Base-by-base conservation (phyloP, 2,329 filamentous ascomycete species). In the Orbilia javanica region DNA sequence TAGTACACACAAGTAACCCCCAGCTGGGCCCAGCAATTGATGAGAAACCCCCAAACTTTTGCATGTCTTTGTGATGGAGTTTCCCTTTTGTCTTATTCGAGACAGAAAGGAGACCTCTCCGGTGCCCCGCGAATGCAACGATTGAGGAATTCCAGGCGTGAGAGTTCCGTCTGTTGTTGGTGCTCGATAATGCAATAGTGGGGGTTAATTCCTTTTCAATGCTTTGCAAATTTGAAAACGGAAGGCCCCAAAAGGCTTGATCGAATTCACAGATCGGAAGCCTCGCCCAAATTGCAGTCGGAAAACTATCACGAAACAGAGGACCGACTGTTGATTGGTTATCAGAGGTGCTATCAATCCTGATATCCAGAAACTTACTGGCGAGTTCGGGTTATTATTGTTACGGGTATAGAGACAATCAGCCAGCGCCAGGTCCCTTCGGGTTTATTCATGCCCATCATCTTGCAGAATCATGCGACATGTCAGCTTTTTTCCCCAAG, bases 381-480 rank as follows among this genome's bases (percentile, higher is more conserved):
- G n/a, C 2, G 34, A 11, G 34, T 60, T 60, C 34, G 55, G 55
- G 55, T 20, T 39, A 42, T 60, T 60, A 36, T 57, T 36, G 25
- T 52, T 31, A 50, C 18, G 4, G 42, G 18, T 20, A 44, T 44
- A 20, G 31, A 57, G 4, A 60, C 20, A n/a, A n/a, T 48, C 39
- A 31, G 42, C 27, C 57, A 63, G 11, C 18, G 60, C 42, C 60
- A 48, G 60, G 60, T 64, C 60, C 60, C 52, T 50, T 66, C 62
- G 62, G 62, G 62, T 39, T 73, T 60, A 65, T 73, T 66, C 69
- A 73, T 73, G 69, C 69, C 18, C 69, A 73, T 66, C 69, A 73
- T 73, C 69, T 73, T 73, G 69, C 69, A 73, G 60, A 66, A 50
- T 73, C 50, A 66, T 73, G 60, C 68, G 60, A 72, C 68, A 64